phyloP scores from a whole-genome alignment of 495 filamentous ascomycete genomes.

The Aspergillus saccharolyticus region DNA sequence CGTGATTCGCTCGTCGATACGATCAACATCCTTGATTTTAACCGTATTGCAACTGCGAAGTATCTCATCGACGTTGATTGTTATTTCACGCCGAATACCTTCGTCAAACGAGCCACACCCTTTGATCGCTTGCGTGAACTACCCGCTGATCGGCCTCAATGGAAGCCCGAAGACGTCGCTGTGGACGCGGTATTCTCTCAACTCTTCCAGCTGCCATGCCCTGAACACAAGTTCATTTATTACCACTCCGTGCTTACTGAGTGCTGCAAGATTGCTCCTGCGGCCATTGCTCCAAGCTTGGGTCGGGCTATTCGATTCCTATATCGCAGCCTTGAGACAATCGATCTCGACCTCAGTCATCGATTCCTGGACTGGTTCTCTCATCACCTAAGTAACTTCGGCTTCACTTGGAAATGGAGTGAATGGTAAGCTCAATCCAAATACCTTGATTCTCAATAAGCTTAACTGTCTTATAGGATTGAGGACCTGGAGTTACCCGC shows the following conservation, averaged over 20 bases:
- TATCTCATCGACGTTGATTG: slow-evolving; percentile 92
- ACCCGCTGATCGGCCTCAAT: slow-evolving; percentile 59
- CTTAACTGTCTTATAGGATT: slow-evolving; percentile 44
- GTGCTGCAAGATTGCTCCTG: slow-evolving; percentile 89
- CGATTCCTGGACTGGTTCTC: slow-evolving; percentile 97
- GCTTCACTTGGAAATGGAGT: slow-evolving; percentile 99
- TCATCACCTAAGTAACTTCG: slow-evolving; percentile 97
- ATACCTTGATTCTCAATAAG: neutral
- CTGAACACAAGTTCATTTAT: slow-evolving; percentile 93
- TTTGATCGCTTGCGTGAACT: slow-evolving; percentile 85
- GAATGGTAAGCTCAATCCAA: slow-evolving; percentile 63
- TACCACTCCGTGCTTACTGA: slow-evolving; percentile 94
- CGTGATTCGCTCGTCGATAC: slow-evolving; percentile 87
- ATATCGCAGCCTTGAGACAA: slow-evolving; percentile 69
- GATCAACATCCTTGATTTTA: slow-evolving; percentile 90
- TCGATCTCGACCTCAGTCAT: slow-evolving; percentile 82
- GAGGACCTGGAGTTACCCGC: slow-evolving; percentile 75
- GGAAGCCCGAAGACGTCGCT: slow-evolving; percentile 97
- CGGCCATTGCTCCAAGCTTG: slow-evolving; percentile 90
- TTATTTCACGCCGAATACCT: slow-evolving; percentile 82
- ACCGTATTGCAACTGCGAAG: slow-evolving; percentile 78
- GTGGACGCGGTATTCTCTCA: slow-evolving; percentile 97
- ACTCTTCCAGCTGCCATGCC: slow-evolving; percentile 77
- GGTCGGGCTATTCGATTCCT: slow-evolving; percentile 90
- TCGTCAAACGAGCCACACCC: slow-evolving; percentile 85